Base-by-base conservation (phyloP, 148 eudicot species). In the Silene latifolia region DNA sequence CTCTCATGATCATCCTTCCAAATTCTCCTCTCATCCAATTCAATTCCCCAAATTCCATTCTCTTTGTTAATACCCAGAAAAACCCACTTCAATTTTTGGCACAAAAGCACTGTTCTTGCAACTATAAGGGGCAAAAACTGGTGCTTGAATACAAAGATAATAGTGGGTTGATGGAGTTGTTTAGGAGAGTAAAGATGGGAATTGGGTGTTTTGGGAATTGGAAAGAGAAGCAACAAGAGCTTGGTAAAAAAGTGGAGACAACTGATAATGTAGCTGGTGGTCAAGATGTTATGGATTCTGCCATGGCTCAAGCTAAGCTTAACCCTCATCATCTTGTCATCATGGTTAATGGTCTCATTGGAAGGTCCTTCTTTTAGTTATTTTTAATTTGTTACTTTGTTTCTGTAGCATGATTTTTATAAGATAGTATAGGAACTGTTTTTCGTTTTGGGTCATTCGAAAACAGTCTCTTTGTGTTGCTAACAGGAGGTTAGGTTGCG, bases 261-360 rank as follows among this genome's bases (percentile, higher is more conserved):
- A 68, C 71, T 19, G 87, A 86, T 61, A 61, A 73, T 10, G 85
- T 70, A 63, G 77, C 46, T 78, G 86, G 86, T 20, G 88, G 88
- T 7, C 83, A 75, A 18, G 88, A 90, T 80, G 69, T 88, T 35
- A 83, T 85, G 75, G 86, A 85, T 79, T 72, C 78, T 46, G 83
- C 76, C 9, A 77, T 83, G 54, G 80, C 80, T 19, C 80, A 72
- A 7, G 60, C 79, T 53, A 87, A 76, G 77, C 71, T 85, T 44
- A 80, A 74, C 8, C 87, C 96, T 12, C 84, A 86, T 62, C 98
- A 92, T 77, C 91, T 92, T 62, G 90, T 92, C 0, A 76, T 92
- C 69, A 92, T 92, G 98, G 98, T 90, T 60, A 87, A 90, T 85
- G 98, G 98, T 15, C 86, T 92, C 46, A 80, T 86, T 84, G 98